phyloP scores from a whole-genome alignment of 441 rosid species.

The Mallotus japonicus region DNA sequence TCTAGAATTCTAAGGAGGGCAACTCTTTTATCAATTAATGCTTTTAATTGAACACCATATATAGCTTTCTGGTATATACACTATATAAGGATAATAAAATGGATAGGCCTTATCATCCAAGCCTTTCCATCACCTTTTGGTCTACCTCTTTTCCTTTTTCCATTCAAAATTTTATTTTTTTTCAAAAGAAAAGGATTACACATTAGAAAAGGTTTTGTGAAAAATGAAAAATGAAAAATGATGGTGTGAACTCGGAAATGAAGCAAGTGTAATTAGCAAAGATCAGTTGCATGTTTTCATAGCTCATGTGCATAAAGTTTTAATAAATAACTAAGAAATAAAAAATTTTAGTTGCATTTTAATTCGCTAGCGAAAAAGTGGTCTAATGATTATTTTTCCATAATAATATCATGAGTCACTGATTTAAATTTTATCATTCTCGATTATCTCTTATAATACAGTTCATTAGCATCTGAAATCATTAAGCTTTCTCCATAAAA shows the following conservation, averaged over 20 bases:
- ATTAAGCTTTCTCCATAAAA: too few species aligned
- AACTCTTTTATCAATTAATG: constrained; percentile 7
- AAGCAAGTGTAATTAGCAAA: not conserved
- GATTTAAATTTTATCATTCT: too few species aligned
- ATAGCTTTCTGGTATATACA: not conserved
- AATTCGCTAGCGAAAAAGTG: too few species aligned
- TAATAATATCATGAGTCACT: too few species aligned
- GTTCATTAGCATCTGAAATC: too few species aligned
- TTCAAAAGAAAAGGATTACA: not conserved
- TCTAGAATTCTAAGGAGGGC: not conserved
- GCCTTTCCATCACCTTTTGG: not conserved
- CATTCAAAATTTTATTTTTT: not conserved
- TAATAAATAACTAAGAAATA: too few species aligned
- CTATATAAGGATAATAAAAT: not conserved
- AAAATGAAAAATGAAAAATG: not conserved
- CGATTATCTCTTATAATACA: too few species aligned
- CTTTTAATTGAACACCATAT: constrained; percentile 1
- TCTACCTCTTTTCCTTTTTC: not conserved
- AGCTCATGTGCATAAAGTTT: too few species aligned
- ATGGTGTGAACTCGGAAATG: not conserved
- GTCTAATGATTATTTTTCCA: too few species aligned
- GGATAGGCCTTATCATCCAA: constrained; percentile 19
- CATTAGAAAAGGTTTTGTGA: not conserved
- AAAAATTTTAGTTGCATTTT: too few species aligned
- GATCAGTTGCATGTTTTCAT: too few species aligned